Base-by-base conservation (phyloP, 495 filamentous ascomycete species). In the Penicillium flavigenum region DNA sequence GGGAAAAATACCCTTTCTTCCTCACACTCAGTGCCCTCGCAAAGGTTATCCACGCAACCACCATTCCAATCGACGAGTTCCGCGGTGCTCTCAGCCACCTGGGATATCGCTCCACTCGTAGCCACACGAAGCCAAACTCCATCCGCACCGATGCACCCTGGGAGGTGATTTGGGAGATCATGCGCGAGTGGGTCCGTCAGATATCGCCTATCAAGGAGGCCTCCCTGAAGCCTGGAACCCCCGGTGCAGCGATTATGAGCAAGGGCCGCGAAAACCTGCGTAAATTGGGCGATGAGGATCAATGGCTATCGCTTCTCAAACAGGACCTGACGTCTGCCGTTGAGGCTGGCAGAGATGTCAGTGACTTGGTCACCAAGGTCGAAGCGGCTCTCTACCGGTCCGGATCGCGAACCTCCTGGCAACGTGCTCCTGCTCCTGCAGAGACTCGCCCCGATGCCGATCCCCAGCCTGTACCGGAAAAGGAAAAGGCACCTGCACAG, bases 141-240 rank as follows among this genome's bases (percentile, higher is more conserved):
- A 84, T 97, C 59, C 90, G 89, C 69, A 98, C 95, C 0, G 86
- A 96, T 71, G 94, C 94, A 11, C 87, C 90, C 0, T 97, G 92
- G 91, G 76, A 73, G 3, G 82, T 90, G 3, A 80, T 98, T 43
- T 98, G 94, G 94, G 88, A 96, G 60, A 79, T 98, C 31, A 96
- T 98, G 86, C 80, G 89, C 34, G 89, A 95, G 73, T 98, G 93
- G 93, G 78, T 85, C 3, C 79, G 86, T 39, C 92, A 94, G 61
- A 87, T 85, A 56, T 72, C 79, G 0, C 90, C 91, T 0, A 75
- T 93, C 45, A 95, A 88, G 60, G 81, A 86, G 45, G 79, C 77
- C 1, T 79, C 84, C 5, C 70, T 96, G n/a, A 86, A 81, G 56
- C 76, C 83, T 34, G 82, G 82, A 19, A 88, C 75, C n/a, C 71